Conservation (phyloP, 2,329 filamentous ascomycete genomes). For the Simplicillium aogashimaense region DNA sequence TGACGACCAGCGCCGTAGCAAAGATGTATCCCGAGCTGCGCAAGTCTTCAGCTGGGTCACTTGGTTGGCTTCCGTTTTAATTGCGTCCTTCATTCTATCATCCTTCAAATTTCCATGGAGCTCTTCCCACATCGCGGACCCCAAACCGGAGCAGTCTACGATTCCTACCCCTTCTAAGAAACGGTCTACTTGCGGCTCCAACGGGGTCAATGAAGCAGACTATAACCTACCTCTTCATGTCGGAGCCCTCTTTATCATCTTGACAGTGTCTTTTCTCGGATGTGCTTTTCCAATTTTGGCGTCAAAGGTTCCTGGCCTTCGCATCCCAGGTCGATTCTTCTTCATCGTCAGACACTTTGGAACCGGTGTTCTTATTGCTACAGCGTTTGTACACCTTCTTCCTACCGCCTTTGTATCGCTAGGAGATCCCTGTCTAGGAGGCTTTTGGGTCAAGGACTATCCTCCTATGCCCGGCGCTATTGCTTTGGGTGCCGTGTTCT, state of each 20-base stretch:
- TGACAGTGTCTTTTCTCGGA: slow-evolving; percentile 36
- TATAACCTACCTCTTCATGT: slow-evolving; percentile 51
- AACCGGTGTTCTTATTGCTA: slow-evolving; percentile 65
- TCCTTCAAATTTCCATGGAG: slow-evolving; percentile 5
- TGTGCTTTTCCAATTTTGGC: slow-evolving; percentile 46
- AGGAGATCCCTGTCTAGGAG: slow-evolving; percentile 56
- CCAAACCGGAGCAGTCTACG: too few species aligned
- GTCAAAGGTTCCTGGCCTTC: slow-evolving; percentile 37
- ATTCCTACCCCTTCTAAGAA: slow-evolving; percentile 5
- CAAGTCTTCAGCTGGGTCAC: slow-evolving; percentile 28
- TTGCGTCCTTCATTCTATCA: slow-evolving; percentile 20
- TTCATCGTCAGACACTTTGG: slow-evolving; percentile 59
- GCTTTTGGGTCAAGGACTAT: slow-evolving; percentile 68
- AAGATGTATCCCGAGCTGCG: slow-evolving; percentile 10
- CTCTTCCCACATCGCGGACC: neutral
- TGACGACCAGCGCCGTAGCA: slow-evolving; percentile 26
- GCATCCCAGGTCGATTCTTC: slow-evolving; percentile 44
- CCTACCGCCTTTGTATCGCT: slow-evolving; percentile 56
- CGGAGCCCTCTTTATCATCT: slow-evolving; percentile 42
- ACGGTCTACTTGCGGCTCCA: slow-evolving; percentile 17
- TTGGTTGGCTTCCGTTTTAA: slow-evolving; percentile 32
- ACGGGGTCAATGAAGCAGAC: slow-evolving; percentile 18
- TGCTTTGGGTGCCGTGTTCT: slow-evolving; percentile 66
- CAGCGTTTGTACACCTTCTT: slow-evolving; percentile 69
- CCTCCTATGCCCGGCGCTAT: slow-evolving; percentile 71